A percentile compares a stretch with the other conserved stretches of the same genome.
Evolutionary conservation across 129 eudicot species (phyloP).

Genomic region (Tanacetum coccineum): DNA sequence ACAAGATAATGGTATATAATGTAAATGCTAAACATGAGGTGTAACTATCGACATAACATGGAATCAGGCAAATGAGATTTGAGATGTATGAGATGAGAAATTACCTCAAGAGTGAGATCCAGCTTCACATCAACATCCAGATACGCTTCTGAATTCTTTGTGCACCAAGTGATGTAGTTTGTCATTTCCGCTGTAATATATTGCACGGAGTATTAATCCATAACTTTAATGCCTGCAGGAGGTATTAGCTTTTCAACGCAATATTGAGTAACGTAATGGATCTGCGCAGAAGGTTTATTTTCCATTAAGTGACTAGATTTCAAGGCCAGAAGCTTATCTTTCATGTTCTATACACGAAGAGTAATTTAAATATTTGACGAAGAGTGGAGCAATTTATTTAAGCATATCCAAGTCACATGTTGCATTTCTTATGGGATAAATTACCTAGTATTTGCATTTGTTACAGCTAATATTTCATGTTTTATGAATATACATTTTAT

Average conservation of each 20-base stretch:
- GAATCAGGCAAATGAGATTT: neutral
- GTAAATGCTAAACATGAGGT: neutral
- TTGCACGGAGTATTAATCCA: conserved; percentile 26
- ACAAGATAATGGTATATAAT: neutral
- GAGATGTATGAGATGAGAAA: conserved; percentile 16
- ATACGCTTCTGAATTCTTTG: conserved; percentile 51
- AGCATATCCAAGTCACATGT: neutral
- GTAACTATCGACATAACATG: neutral
- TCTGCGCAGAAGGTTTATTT: neutral
- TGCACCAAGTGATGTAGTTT: conserved; percentile 79
- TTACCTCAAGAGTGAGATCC: conserved; percentile 76
- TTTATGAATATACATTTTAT: neutral
- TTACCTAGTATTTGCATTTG: neutral
- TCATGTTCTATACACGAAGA: too few species aligned
- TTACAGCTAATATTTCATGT: neutral
- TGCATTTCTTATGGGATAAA: neutral
- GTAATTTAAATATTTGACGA: too few species aligned
- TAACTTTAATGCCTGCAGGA: conserved; percentile 24
- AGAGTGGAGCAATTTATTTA: neutral
- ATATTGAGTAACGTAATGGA: neutral
- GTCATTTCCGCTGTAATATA: conserved; percentile 79
- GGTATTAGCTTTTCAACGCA: conserved; percentile 18
- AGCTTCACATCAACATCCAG: conserved; percentile 81
- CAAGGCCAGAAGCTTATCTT: too few species aligned
- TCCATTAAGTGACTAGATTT: neutral